Percentiles rank a stretch among this genome's conserved stretches.
phyloP scores from a whole-genome alignment of 495 filamentous ascomycete species.

The Emericellopsis terricola region DNA sequence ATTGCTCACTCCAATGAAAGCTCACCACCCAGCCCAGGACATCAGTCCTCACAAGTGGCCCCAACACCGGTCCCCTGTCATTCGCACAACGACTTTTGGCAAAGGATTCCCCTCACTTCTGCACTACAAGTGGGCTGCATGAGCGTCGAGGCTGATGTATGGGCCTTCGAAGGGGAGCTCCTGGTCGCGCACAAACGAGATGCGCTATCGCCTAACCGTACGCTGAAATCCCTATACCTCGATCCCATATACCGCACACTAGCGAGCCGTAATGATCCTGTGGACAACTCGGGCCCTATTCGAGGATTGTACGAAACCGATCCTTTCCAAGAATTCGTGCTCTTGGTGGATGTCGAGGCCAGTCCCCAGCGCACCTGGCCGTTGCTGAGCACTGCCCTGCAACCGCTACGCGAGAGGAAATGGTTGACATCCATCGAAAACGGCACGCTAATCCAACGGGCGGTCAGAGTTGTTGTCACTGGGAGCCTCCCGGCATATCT shows the following conservation, averaged over 20 bases:
- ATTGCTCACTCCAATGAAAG: no score
- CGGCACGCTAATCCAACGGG: constrained; percentile 28
- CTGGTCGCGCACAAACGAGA: constrained; percentile 40
- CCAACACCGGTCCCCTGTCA: constrained; percentile 42
- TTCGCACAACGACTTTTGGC: constrained; percentile 90
- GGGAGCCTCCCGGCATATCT: constrained; percentile 47
- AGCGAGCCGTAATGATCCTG: no score
- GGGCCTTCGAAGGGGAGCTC: constrained; percentile 53
- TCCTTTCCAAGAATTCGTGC: constrained; percentile 40
- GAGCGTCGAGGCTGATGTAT: constrained; percentile 80
- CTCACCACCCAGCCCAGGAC: no score
- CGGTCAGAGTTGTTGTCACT: constrained; percentile 64
- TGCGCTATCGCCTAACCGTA: constrained; percentile 33
- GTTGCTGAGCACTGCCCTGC: constrained; percentile 38
- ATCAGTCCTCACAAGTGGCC: no score
- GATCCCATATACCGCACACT: constrained; percentile 42
- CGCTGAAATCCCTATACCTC: constrained; percentile 45
- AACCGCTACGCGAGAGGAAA: constrained; percentile 41
- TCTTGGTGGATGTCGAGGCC: constrained; percentile 61
- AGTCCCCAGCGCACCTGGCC: constrained; percentile 29
- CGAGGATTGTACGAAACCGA: constrained; percentile 45
- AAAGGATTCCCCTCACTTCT: constrained; percentile 48
- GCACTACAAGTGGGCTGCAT: constrained; percentile 46
- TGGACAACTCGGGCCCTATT: no score
- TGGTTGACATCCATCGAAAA: constrained; percentile 43